These are phyloP conservation scores for Fusarium bactridioides DNA, from an alignment of 2,329 filamentous ascomycete genomes.

Conservation along the genomic window DNA sequence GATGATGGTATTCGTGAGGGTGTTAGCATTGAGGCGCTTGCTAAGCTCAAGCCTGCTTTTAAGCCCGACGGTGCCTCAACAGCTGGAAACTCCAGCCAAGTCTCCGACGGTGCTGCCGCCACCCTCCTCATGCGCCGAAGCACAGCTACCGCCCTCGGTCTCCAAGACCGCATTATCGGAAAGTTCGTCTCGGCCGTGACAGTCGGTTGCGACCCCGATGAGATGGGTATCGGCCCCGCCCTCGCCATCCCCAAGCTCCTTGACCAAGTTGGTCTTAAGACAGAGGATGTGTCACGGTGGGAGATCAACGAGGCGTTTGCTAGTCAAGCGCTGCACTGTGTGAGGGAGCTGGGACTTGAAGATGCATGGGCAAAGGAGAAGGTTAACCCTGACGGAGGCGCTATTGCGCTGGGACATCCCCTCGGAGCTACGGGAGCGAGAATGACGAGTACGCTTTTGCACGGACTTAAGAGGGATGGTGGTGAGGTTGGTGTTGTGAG, in stretches of 20 bases:
- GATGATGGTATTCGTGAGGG: slow-evolving; percentile 85
- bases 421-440: slow-evolving; percentile 87
- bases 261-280: slow-evolving; percentile 69
- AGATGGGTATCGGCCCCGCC: slow-evolving; percentile 93
- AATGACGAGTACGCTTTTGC: slow-evolving; percentile 75
- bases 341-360: slow-evolving; percentile 74
- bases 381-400: slow-evolving; percentile 92
- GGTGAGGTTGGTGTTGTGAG: slow-evolving; percentile 84
- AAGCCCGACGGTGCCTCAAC: slow-evolving; percentile 77
- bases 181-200: slow-evolving; percentile 82
- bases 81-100: slow-evolving; percentile 86
- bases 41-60: slow-evolving; percentile 87
- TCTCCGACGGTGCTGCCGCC: slow-evolving; percentile 88
- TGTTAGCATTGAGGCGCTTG: slow-evolving; percentile 74
- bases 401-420: slow-evolving; percentile 93
- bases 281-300: slow-evolving; percentile 80
- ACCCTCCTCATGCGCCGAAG: slow-evolving; percentile 85
- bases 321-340: slow-evolving; percentile 73
- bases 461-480: slow-evolving; percentile 72
- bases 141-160: slow-evolving; percentile 76
- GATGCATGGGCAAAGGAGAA: slow-evolving; percentile 67
- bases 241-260: slow-evolving; percentile 86
- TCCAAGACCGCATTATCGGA: slow-evolving; percentile 75
- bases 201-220: slow-evolving; percentile 82
- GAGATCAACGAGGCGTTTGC: slow-evolving; percentile 90